Evolutionary conservation across 345 rosid species (phyloP).

Genomic region (Erysimum cheiranthoides): DNA sequence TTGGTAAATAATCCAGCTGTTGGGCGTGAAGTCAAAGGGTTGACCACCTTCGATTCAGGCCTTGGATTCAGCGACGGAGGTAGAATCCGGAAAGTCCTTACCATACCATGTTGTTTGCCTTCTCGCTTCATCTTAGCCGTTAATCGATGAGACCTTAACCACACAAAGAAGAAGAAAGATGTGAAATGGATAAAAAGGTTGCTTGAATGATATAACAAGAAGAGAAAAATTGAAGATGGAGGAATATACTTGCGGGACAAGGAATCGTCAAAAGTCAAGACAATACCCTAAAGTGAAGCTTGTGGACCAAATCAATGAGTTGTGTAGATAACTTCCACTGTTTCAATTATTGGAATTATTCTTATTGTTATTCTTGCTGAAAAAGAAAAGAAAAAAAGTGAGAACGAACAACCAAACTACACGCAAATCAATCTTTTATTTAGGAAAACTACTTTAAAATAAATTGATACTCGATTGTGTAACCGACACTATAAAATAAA

Average conservation of each 20-base stretch:
- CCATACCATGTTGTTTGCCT: conserved; percentile 80
- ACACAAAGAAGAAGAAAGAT: conserved; percentile 22
- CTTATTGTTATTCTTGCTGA: not conserved
- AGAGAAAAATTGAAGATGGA: no score
- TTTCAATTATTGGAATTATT: conserved; percentile 7
- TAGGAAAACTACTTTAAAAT: not conserved
- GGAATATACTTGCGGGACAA: conserved; percentile 49
- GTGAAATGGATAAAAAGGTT: conserved; percentile 30
- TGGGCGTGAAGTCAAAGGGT: conserved; percentile 52
- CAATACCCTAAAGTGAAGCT: conserved; percentile 17
- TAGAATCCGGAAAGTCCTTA: conserved; percentile 54
- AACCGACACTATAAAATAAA: not conserved
- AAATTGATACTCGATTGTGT: no score
- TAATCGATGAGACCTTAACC: conserved; percentile 9
- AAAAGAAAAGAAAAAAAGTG: not conserved
- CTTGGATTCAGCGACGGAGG: conserved; percentile 56
- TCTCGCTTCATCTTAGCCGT: conserved; percentile 64
- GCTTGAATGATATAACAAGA: conserved; percentile 39
- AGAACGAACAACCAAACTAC: conserved; percentile 1
- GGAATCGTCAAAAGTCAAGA: conserved; percentile 39
- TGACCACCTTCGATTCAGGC: conserved; percentile 45
- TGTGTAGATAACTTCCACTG: conserved; percentile 40
- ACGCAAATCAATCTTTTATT: conserved; percentile 1
- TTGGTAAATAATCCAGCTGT: conserved; percentile 63
- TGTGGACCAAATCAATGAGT: conserved; percentile 43